Evolutionary conservation across 1,284 basidiomycete species (phyloP), one percentile per base, ranked within the genome.

Genomic region (Cerioporus squamosus): DNA sequence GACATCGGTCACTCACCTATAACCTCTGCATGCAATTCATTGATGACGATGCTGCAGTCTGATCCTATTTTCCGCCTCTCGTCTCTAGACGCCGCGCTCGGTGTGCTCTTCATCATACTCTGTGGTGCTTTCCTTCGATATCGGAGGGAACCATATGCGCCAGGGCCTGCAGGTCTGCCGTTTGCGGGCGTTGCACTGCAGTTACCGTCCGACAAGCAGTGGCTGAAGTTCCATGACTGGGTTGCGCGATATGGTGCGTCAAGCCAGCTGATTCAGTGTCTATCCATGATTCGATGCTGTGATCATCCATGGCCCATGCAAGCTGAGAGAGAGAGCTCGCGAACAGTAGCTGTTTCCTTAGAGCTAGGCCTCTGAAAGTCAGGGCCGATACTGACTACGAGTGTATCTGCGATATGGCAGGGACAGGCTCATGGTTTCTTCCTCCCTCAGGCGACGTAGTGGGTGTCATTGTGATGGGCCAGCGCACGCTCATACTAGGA

Each of bases 221-320:
- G 74, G 74, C 52, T 73, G 23, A 68, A 64, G 44, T 76, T 72
- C 55, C 64, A 71, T 24, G 57, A 69, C 29, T 76, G 75, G 75
- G 64, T 61, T 7, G 49, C 51, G 31, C 49, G 47, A 31, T 75
- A 74, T 50, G 75, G 74, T 74, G 47, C 14, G 70, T 61, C 10
- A 54, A 8, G 14, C 4, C n/a, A 7, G 7, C 18, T 42, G 8
- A 17, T 5, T 24, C 44, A 38, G 10, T 44, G 39, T 44, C 18
- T 39, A 12, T 9, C n/a, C n/a, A n/a, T n/a, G n/a, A 29, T 29
- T 39, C 38, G n/a, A 39, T 15, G 38, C 8, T 4, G 22, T 42
- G 20, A n/a, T n/a, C n/a, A n/a, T n/a, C n/a, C n/a, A n/a, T n/a
- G n/a, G n/a, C n/a, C n/a, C n/a, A n/a, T n/a, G n/a, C n/a, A n/a